Evolutionary conservation across 108 stramenopile genomes (phyloP), one percentile per base, ranked within the genome.

Genomic region (Thalassiosira profunda): DNA sequence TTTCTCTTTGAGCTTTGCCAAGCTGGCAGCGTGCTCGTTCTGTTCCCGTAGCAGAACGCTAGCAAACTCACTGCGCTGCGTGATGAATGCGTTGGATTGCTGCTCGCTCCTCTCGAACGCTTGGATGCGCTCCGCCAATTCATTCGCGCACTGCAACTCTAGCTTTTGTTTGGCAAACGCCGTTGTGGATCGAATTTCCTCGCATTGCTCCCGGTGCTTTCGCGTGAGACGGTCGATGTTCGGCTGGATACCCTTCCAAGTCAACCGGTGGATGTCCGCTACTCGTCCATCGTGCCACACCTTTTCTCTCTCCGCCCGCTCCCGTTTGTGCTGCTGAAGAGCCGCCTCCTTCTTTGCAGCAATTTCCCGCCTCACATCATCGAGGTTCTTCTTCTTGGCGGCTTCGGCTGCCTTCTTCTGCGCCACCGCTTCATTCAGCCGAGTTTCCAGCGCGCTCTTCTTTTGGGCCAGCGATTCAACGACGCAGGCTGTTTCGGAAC

Each of bases 91-190:
- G 14, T 14, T 65, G 20, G 62, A 55, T 23, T 59, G 62, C 26
- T 78, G 46, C 21, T 78, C 69, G 31, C 25, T 45, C 4, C 58
- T 21, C 30, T 56, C 49, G 36, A 59, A 70, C 30, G 47, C 56
- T 35, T 70, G 56, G 2, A 78, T 42, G 0, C 69, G 62, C 24
- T 70, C 61, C 15, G 54, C 5, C 8, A 70, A 48, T 26, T 78
- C 76, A 20, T 65, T 57, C 31, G 60, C 76, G 28, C 46, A 65
- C 10, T 78, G 68, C 29, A 65, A 10, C 58, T 78, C 76, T 9
- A 78, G 69, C 38, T 78, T 78, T 18, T 70, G 56, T 44, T 78
- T 78, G 0, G 69, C 37, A 5, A 48, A 46, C 18, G 58, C 18
- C 6, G 29, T 59, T 1, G 70, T 44, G 63, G 52, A 70, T 38